Base-by-base conservation (phyloP, 2,329 filamentous ascomycete species). In the Trichoderma atroviride region DNA sequence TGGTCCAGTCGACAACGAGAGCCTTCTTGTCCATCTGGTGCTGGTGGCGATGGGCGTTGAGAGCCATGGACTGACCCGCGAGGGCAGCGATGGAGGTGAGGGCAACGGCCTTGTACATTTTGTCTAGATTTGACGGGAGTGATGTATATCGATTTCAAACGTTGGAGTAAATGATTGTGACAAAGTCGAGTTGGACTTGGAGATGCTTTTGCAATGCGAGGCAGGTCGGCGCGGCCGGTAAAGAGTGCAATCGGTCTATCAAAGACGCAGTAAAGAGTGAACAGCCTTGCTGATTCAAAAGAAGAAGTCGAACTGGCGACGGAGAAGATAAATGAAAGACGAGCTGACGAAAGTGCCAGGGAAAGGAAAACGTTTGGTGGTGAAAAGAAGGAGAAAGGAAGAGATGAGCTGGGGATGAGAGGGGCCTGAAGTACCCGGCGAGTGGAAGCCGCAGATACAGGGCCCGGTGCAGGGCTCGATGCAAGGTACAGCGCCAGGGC, bases 251-350 rank as follows among this genome's bases (percentile, higher is more conserved):
- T 80, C 79, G 71, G 80, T 85, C 84, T 86, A 74, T 86, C 84
- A 85, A 86, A 86, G 84, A 85, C 81, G 79, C 82, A 70, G 78
- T 71, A 78, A 74, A 78, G 77, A 81, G 78, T 79, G 81, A 74
- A 75, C 72, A 76, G 78, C 74, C 70, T 75, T 75, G 74, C 73
- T 76, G 73, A 72, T 72, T 72, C 72, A 65, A 62, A 71, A 63
- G 40, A 65, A 59, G 35, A 69, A 71, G 69, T 71, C 72, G 72
- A 73, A 65, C 71, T 70, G 71, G 71, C 71, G 69, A 71, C 70
- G 65, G 50, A 53, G 64, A 70, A 69, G 47, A 67, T 63, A 71
- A 78, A 73, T 69, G 74, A 75, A 73, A 71, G 74, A 73, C 71
- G 71, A 71, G 57, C 33, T 61, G 58, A 56, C 55, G 68, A 64